phyloP scores from a whole-genome alignment of 169 alveolate genomes.

The Plasmodium fragile region DNA sequence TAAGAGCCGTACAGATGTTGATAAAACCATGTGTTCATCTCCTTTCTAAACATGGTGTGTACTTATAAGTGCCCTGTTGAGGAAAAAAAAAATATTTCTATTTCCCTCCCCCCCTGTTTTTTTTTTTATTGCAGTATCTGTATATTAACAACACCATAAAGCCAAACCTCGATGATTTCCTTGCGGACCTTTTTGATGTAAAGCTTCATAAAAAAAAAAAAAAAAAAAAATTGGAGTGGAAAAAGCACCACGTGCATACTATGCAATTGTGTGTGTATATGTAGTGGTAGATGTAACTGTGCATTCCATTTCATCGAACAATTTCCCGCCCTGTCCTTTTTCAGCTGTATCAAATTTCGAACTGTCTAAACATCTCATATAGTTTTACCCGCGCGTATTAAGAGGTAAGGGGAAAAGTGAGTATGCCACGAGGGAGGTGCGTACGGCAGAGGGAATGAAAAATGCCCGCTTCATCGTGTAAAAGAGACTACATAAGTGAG shows the following conservation, averaged over 20 bases:
- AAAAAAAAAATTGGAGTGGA: not conserved
- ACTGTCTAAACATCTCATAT: slow-evolving; percentile 47
- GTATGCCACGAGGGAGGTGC: not conserved
- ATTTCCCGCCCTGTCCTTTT: not conserved
- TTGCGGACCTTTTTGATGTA: slow-evolving; percentile 47
- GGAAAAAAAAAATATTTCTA: not conserved
- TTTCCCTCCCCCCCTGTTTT: not conserved
- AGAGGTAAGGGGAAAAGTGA: slow-evolving; percentile 16
- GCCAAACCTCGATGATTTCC: slow-evolving; percentile 59
- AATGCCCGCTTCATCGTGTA: not conserved
- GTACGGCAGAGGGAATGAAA: not conserved
- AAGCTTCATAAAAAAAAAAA: not conserved
- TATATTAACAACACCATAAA: slow-evolving; percentile 35
- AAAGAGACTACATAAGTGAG: not conserved
- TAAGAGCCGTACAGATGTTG: not conserved
- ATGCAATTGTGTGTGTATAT: not conserved
- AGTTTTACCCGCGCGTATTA: slow-evolving; percentile 65
- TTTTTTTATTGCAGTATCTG: slow-evolving; percentile 34
- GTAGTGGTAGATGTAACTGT: slow-evolving; percentile 6
- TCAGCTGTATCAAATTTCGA: slow-evolving; percentile 43
- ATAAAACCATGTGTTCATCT: not conserved
- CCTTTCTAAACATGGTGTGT: not conserved
- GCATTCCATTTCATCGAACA: not conserved
- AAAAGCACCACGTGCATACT: not conserved
- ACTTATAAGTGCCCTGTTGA: not conserved